These are phyloP conservation scores for Aspergillus cristatus DNA, from an alignment of 495 filamentous ascomycete species.

Conservation along the genomic window DNA sequence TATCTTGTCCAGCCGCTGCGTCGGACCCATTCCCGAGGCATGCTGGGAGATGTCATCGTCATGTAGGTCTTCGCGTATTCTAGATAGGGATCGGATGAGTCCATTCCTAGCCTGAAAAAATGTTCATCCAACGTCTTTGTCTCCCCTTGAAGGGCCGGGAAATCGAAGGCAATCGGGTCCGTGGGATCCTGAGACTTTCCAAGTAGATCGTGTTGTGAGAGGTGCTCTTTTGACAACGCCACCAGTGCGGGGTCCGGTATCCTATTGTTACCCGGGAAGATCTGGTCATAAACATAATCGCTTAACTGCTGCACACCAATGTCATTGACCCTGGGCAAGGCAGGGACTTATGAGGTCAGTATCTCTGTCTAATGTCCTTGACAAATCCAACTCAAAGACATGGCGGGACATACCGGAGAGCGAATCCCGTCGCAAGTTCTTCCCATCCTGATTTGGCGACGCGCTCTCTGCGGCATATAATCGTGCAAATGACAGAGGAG, in stretches of 20 bases:
- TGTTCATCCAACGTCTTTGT: constrained; percentile 90
- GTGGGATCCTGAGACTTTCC: constrained; percentile 76
- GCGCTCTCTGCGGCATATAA: constrained; percentile 16
- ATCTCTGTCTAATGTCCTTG: constrained; percentile 4
- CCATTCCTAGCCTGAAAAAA: constrained; percentile 82
- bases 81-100: constrained; percentile 84
- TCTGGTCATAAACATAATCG: constrained; percentile 67
- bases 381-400: too few relatives aligned
- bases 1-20: constrained; percentile 95
- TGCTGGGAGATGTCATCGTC: constrained; percentile 52
- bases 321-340: constrained; percentile 69
- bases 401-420: constrained; percentile 26
- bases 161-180: constrained; percentile 72
- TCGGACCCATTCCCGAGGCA: constrained; percentile 70
- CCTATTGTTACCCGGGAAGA: constrained; percentile 57
- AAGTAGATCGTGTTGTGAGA: constrained; percentile 77
- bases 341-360: constrained; percentile 39
- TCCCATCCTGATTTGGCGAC: constrained; percentile 17
- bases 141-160: constrained; percentile 68
- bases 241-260: constrained; percentile 61
- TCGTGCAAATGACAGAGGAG: constrained; percentile 13
- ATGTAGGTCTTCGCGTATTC: constrained; percentile 65
- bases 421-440: constrained; percentile 7
- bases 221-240: constrained; percentile 68
- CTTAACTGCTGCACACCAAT: constrained; percentile 92